Evolutionary conservation across 192 early-diverging fungal genomes (phyloP), one percentile per base, ranked within the genome.

Genomic region (Backusella mclennaniae): DNA sequence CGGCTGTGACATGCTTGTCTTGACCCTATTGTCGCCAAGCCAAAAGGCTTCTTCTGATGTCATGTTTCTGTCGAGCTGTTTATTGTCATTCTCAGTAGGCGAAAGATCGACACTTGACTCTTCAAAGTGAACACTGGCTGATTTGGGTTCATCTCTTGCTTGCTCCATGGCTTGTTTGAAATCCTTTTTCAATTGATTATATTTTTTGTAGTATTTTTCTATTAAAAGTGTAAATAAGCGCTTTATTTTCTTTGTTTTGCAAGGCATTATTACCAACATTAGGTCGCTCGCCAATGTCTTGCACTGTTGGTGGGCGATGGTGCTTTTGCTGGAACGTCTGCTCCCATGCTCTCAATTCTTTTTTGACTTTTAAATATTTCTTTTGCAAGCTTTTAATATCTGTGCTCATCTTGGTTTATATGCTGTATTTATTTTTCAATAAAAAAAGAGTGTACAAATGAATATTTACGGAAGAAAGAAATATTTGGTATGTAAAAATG

Each of bases 41-140:
- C 68, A 69, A 17, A 69, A 69, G 5, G 36, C 21, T 41, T 69
- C 36, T 23, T 69, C 68, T 69, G 41, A 38, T 26, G 68, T 69
- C 19, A 69, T 23, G 36, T 15, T 35, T 23, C 26, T 17, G 15
- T 38, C 17, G 38, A 9, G 38, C 19, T 35, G n/a, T 23, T 35
- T 35, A 35, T 19, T 38, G n/a, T 35, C 14, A 68, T 5, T 23
- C n/a, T 17, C 19, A 26, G 11, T 69, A n/a, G 41, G n/a, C 6
- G 17, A n/a, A 6, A n/a, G 33, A 6, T 33, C 31, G 8, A 8
- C 23, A 14, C 11, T 69, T 23, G 35, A 35, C 21, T 35, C 23
- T 1, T 15, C 35, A 21, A 69, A 39, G 23, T n/a, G 11, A 3
- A 69, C 35, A 21, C 35, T 41, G 17, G 2, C 23, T 26, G 56